These are phyloP conservation scores for Obba rivulosa DNA, from an alignment of 768 basidiomycete species.

Conservation along the genomic window DNA sequence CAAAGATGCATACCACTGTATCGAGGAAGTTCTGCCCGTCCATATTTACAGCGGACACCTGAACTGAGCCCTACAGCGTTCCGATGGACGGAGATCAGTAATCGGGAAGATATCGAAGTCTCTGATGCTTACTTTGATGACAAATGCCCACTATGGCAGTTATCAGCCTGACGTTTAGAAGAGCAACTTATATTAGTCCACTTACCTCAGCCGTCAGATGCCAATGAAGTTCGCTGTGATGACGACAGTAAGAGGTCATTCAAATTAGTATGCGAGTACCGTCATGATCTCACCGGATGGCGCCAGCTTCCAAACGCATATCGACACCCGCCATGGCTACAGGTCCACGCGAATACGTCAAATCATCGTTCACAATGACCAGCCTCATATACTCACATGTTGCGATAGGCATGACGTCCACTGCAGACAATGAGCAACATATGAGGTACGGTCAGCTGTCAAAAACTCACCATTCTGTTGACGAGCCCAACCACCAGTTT, in stretches of 20 bases:
- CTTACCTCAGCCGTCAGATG: slow-evolving; percentile 23
- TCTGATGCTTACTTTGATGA: slow-evolving; percentile 21
- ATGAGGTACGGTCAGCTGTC: neutral
- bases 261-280: neutral
- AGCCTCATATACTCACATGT: slow-evolving; percentile 14
- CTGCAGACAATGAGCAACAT: slow-evolving; percentile 15
- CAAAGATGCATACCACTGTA: slow-evolving; percentile 33
- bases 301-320: slow-evolving; percentile 29
- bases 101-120: neutral
- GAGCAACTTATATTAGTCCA: neutral
- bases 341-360: neutral
- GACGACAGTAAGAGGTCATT: neutral
- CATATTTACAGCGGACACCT: slow-evolving; percentile 41
- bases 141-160: slow-evolving; percentile 20
- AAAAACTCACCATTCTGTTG: slow-evolving; percentile 45
- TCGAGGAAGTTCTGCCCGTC: slow-evolving; percentile 44
- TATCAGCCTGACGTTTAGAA: neutral
- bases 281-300: slow-evolving; percentile 19
- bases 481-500: slow-evolving; percentile 59
- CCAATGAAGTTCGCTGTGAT: slow-evolving; percentile 28
- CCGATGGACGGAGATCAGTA: neutral
- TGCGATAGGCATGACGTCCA: slow-evolving; percentile 33
- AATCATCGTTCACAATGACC: slow-evolving; percentile 5
- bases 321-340: slow-evolving; percentile 26
- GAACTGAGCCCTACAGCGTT: slow-evolving; percentile 12